Base-by-base conservation (phyloP, 306 rosid species). In the Pterocarpus santalinus region DNA sequence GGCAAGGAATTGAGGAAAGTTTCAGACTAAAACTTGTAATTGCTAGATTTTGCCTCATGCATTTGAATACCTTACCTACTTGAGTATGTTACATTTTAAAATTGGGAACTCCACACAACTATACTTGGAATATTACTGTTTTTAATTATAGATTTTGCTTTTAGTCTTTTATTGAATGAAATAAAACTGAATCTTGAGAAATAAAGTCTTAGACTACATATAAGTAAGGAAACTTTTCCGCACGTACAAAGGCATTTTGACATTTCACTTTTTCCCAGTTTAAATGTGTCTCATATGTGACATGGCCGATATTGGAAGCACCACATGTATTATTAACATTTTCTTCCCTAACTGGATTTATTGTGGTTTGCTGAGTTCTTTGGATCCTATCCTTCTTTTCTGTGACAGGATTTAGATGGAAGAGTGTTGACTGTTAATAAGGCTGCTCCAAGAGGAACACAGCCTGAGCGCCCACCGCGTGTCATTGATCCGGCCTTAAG, bases 401-500 rank as follows among this genome's bases (percentile, higher is more conserved):
- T 72, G 44, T 36, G 36, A 65, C 68, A 95, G 99, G 98, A 95
- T 2, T 22, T 93, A 69, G 83, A 82, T 76, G 99, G 98, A 82
- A 90, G 97, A 85, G 13, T 47, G 17, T 85, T 95, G 93, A 89
- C 94, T 47, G 98, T 95, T 74, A 95, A 95, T 65, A 95, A 90
- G 87, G 98, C 99, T 43, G 90, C 98, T 67, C 94, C 99, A 14
- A 91, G 87, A 86, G 99, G 98, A 72, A 14, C 87, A 38, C 88
- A 76, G 52, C 84, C 83, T 71, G 98, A 95, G 39, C 95, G 90
- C 7, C 34, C 87, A 5, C 91, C 94, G 5, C 92, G 93, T 22
- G 0, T 79, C 63, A 87, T 79, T 47, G 89, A 75, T 58, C 55
- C 88, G 3, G 11, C 70, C 38, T 87, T 72, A 67, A 88, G 89